These are phyloP conservation scores for Postia placenta DNA, from an alignment of 768 basidiomycete species.

Conservation along the genomic window DNA sequence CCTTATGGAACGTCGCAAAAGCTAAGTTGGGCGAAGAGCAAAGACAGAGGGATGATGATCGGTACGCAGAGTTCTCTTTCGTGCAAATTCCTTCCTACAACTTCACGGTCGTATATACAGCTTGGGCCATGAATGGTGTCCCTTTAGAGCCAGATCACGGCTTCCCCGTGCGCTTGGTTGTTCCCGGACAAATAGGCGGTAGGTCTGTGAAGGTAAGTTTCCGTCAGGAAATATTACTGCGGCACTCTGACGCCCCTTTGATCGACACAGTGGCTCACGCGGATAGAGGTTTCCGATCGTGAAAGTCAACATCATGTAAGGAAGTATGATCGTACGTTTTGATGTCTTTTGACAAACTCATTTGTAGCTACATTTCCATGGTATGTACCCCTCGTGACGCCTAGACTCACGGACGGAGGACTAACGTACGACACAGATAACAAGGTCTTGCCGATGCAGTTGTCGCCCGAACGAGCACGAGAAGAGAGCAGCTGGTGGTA, in stretches of 20 bases:
- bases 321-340: too few species aligned
- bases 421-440: constrained; percentile 35
- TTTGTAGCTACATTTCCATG: constrained; percentile 31
- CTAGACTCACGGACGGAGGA: background rate
- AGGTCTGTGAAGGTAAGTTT: constrained; percentile 42
- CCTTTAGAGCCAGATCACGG: constrained; percentile 60
- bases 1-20: constrained; percentile 51
- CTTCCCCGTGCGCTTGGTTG: constrained; percentile 55
- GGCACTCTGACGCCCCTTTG: background rate
- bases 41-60: constrained; percentile 45
- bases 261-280: constrained; percentile 44
- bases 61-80: constrained; percentile 14
- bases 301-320: constrained; percentile 45
- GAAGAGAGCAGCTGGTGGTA: constrained; percentile 51
- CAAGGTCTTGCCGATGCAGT: constrained; percentile 50
- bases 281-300: constrained; percentile 42
- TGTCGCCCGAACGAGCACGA: constrained; percentile 46
- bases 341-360: too few species aligned
- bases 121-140: constrained; percentile 57
- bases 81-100: background rate
- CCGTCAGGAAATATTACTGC: too few species aligned
- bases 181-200: constrained; percentile 61
- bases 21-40: constrained; percentile 39
- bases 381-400: constrained; percentile 9
- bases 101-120: constrained; percentile 11